Conservation (phyloP, 768 basidiomycete species). For the Terana coerulea region DNA sequence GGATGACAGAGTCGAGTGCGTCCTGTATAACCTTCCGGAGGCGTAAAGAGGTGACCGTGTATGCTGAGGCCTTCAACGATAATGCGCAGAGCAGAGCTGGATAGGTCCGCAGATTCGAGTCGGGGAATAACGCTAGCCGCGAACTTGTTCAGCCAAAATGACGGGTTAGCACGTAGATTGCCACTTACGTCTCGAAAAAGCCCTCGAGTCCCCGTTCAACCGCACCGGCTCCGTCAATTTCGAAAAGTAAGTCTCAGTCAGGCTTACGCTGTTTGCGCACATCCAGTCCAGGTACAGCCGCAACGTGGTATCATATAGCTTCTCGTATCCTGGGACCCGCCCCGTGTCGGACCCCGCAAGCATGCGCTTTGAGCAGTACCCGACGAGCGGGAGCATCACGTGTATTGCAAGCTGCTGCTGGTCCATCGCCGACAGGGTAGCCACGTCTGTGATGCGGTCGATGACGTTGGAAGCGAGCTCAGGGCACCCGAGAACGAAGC, state of each 20-base stretch:
- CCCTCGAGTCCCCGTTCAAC: neutral
- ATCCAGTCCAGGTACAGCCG: neutral
- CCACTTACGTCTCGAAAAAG: neutral
- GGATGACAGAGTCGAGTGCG: neutral
- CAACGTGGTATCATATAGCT: neutral
- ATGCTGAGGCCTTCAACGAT: neutral
- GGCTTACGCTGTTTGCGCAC: neutral
- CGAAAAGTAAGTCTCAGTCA: neutral
- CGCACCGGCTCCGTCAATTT: neutral
- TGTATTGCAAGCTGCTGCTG: neutral
- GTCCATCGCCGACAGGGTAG: neutral
- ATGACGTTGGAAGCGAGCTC: neutral
- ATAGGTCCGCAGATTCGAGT: neutral
- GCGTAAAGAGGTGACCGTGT: neutral
- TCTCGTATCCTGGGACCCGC: neutral
- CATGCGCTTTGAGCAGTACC: neutral
- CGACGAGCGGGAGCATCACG: constrained; percentile 2
- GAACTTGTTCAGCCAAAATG: no score
- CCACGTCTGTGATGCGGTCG: neutral
- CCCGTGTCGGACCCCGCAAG: neutral
- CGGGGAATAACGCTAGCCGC: neutral
- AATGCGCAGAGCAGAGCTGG: neutral
- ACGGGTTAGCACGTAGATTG: no score
- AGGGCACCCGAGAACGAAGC: constrained; percentile 4
- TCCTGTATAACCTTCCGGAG: neutral